Conservation (phyloP, 2,329 filamentous ascomycete species). For the Beauveria medogensis region DNA sequence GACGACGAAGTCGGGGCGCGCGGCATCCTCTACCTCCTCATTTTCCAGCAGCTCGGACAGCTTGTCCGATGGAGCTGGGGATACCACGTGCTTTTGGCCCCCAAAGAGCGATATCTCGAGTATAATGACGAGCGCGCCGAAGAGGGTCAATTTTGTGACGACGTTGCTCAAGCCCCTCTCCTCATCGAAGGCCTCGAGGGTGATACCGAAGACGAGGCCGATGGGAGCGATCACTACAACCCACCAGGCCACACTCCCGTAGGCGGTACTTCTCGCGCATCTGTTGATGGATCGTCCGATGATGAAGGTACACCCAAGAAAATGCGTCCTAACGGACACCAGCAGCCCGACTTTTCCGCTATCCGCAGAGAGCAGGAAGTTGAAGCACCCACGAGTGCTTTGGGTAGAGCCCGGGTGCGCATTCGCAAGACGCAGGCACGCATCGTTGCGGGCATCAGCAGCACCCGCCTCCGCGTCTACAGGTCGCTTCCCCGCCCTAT, state of each 20-base stretch:
- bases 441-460: background rate
- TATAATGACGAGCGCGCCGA: slow-evolving; percentile 48
- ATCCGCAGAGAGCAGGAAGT: slow-evolving; percentile 39
- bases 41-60: slow-evolving; percentile 96
- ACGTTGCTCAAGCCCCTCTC: slow-evolving; percentile 36
- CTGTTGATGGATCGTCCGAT: slow-evolving; percentile 41
- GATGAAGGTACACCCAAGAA: slow-evolving; percentile 30
- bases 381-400: slow-evolving; percentile 20
- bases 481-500: slow-evolving; percentile 33
- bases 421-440: slow-evolving; percentile 11
- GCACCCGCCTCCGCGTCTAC: background rate
- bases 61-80: slow-evolving; percentile 97
- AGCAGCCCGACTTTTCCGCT: slow-evolving; percentile 46
- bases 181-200: slow-evolving; percentile 33
- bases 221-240: slow-evolving; percentile 33
- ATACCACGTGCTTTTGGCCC: slow-evolving; percentile 87
- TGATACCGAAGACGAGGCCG: slow-evolving; percentile 28
- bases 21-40: slow-evolving; percentile 89
- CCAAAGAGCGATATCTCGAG: slow-evolving; percentile 63
- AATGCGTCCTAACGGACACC: slow-evolving; percentile 23
- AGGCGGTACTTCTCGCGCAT: slow-evolving; percentile 40
- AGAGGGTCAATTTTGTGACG: slow-evolving; percentile 52
- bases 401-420: slow-evolving; percentile 27
- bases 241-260: slow-evolving; percentile 50
- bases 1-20: slow-evolving; percentile 90